Base-by-base conservation (phyloP, 345 rosid genomes). In the Psidium guajava region DNA sequence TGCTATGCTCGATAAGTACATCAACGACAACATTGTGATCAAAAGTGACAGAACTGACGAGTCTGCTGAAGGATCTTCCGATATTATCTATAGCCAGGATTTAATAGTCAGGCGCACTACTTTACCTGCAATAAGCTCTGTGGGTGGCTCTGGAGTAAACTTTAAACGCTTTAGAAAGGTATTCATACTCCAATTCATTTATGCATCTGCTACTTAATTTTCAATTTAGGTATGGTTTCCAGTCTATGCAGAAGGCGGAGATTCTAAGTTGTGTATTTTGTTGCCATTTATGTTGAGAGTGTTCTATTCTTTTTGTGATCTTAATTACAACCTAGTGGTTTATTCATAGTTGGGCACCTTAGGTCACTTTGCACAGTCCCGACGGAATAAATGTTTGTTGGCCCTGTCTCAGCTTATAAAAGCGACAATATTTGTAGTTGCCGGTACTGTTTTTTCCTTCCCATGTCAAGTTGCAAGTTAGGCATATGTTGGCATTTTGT, bases 131-230 rank as follows among this genome's bases (percentile, higher is more conserved):
- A 83, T 85, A 69, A 86, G 83, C 81, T 89, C 92, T 59, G 82
- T 83, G 15, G 59, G 88, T 50, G 77, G 86, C 69, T 86, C 81
- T 74, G 91, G 88, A 88, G 89, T 90, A 73, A 91, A 97, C 89
- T 97, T 95, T 91, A 97, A 95, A 91, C 89, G 90, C 87, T 95
- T 95, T 93, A 96, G 91, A 91, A 97, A 97, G 98, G 99, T 95
- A 90, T 83, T 83, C 85, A 32, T 85, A 74, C 55, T 25, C 73
- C 56, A 27, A 40, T 61, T 28, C 25, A 24, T 40, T 84, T 27
- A 84, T 18, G 47, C 47, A 24, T 20, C 25, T 11, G 0, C 47
- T 69, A 36, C 36, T 81, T 47, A 81, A 47, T 81, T 49, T 81
- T 47, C 20, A 81, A 82, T 24, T 47, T 81, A 51, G 21, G 42